Evolutionary conservation across 2,329 filamentous ascomycete species (phyloP), one percentile per base, ranked within the genome.

Genomic region (Didymella glomerata): DNA sequence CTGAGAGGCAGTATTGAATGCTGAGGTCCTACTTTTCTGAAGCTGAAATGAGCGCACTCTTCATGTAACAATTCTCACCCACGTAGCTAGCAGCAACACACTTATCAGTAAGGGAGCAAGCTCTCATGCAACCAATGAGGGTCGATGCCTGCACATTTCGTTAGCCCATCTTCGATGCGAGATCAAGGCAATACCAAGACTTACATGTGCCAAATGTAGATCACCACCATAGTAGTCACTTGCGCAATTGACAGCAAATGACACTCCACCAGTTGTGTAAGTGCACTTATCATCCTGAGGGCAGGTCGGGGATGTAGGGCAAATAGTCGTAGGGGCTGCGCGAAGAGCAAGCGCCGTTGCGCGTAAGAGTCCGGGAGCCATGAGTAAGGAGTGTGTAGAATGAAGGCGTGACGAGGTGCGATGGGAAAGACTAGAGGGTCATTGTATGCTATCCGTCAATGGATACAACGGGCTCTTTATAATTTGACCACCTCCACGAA

Each of bases 81-180:
- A 48, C 45, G 36, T 20, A 55, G 20, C 52, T 55, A 2, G 36
- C 44, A 14, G 52, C 45, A 34, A 55, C 45, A 42, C 45, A 42
- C 1, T 6, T n/a, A 11, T 9, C 13, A 3, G 34, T 48, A 13
- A 16, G 4, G 9, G 52, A 28, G 36, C 52, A 55, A 11, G 45
- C 52, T 7, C 14, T 41, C 34, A 55, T 40, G 34, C 51, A 54
- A 5, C 34, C 45, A 4, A 18, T 18, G 3, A 54, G 25, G 3
- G 25, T 34, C 14, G 36, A 34, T 2, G 45, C 32, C 44, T 52
- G 9, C 1, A 8, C 4, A 16, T 14, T 20, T 8, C 4, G 36
- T 38, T 7, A 38, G 7, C n/a, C 3, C 4, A 20, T n/a, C 18
- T 1, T 20, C 14, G 6, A 34, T 38, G 7, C 6, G 2, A 10